Evolutionary conservation across 106 monocot species (phyloP).

Genomic region (Alisma plantagoaquatica): DNA sequence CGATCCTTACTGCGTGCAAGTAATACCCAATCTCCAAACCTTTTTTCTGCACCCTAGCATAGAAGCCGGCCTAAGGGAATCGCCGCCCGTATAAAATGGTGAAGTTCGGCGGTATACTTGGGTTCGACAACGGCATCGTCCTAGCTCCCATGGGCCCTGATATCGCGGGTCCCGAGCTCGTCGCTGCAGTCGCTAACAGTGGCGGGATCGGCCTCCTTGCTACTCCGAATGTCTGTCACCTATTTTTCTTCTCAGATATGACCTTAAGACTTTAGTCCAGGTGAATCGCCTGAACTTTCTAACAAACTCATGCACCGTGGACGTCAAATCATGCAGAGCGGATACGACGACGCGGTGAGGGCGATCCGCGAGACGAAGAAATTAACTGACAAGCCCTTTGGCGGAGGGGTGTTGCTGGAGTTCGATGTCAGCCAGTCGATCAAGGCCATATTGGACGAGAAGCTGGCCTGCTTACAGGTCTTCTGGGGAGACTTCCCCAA

Average conservation of each 20-base stretch:
- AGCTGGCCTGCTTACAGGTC: too few species aligned
- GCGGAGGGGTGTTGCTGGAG: constrained; percentile 43
- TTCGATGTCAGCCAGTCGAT: constrained; percentile 60
- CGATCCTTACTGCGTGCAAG: too few species aligned
- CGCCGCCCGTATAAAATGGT: too few species aligned
- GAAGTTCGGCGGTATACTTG: not conserved
- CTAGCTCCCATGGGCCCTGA: not conserved
- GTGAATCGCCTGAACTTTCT: too few species aligned
- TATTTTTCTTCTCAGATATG: not conserved
- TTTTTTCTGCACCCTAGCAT: too few species aligned
- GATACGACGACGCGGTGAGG: not conserved
- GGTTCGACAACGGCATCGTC: too few species aligned
- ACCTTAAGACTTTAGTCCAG: not conserved
- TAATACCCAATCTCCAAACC: too few species aligned
- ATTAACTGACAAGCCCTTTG: constrained; percentile 63
- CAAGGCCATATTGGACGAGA: constrained; percentile 37
- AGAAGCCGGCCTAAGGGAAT: too few species aligned
- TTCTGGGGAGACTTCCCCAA: constrained; percentile 68
- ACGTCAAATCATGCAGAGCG: not conserved
- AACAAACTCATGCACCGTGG: not conserved
- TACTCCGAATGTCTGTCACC: not conserved
- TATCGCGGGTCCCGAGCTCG: not conserved
- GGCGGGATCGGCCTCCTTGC: not conserved
- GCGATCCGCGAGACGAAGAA: not conserved
- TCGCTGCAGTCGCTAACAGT: not conserved